Evolutionary conservation across 441 rosid genomes (phyloP).

Genomic region (Hura crepitans): DNA sequence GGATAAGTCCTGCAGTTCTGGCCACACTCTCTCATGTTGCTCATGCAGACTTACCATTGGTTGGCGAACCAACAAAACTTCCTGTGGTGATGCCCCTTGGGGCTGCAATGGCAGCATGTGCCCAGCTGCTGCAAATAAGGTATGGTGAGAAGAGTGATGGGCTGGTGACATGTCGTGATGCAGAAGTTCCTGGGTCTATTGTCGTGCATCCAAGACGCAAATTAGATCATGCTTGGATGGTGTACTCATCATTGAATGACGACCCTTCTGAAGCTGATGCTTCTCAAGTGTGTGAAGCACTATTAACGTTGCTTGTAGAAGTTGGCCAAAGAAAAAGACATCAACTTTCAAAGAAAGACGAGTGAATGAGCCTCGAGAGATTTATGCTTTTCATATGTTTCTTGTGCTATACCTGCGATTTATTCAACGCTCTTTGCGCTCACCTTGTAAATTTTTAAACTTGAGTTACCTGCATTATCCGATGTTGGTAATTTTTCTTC

Average conservation of each 20-base stretch:
- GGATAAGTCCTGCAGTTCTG: conserved; percentile 69
- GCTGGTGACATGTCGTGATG: conserved; percentile 79
- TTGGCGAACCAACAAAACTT: conserved; percentile 55
- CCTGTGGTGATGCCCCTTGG: conserved; percentile 90
- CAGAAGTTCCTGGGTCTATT: conserved; percentile 88
- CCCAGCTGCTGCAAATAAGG: conserved; percentile 71
- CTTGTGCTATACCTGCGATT: background rate
- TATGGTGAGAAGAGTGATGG: conserved; percentile 93
- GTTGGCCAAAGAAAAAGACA: conserved; percentile 55
- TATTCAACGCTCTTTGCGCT: no score
- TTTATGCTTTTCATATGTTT: background rate
- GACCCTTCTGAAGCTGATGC: conserved; percentile 66
- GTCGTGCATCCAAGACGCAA: conserved; percentile 75
- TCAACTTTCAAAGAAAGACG: conserved; percentile 46
- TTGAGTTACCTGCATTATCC: background rate
- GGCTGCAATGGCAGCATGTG: conserved; percentile 98
- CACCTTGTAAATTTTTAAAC: no score
- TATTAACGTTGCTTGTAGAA: conserved; percentile 72
- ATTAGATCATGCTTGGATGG: conserved; percentile 97
- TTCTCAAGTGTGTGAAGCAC: conserved; percentile 86
- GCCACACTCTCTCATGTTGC: conserved; percentile 82
- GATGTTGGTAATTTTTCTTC: no score
- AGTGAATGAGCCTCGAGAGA: conserved; percentile 23
- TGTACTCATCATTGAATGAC: conserved; percentile 76
- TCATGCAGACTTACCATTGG: conserved; percentile 73